Evolutionary conservation across 345 rosid genomes (phyloP), one percentile per base, ranked within the genome.

Genomic region (Gynandropsis gynandra): DNA sequence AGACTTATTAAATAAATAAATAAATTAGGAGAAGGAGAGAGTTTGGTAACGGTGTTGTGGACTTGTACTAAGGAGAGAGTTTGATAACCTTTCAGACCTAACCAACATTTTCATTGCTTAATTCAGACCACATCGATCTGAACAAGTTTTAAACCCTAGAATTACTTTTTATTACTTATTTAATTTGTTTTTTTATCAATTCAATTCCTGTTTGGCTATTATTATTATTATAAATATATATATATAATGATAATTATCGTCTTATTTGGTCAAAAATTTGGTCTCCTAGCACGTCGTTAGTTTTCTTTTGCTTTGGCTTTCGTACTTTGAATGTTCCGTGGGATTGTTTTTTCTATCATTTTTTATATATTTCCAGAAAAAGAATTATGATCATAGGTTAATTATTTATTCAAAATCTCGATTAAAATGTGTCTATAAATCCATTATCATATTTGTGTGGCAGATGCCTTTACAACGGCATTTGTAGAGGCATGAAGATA

Each of bases 41-140:
- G 53, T 56, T 64, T 50, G 69, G 63, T 64, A 44, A 50, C 35
- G 31, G 50, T 57, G 58, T 50, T 64, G 58, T 64, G 58, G 63
- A 57, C 69, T 64, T 64, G 20, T 50, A 58, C 52, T 43, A 64
- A 50, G 42, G 63, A 56, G 56, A 57, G 56, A 51, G 48, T 64
- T 34, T 50, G 69, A 50, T 56, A 42, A 64, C 52, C 63, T 64
- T 64, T 57, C 58, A 37, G 58, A 64, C 69, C 69, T 64, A 64
- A 57, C 44, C 58, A 57, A 29, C 47, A 52, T 48, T 50, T 56
- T 29, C 47, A 3, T 52, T 50, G 52, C 63, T 64, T 44, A 18
- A 50, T 57, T 44, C 18, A 20, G 52, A 29, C 35, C 27, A 39
- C 49, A 49, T 24, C 29, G 14, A 42, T 47, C n/a, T n/a, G n/a